Evolutionary conservation across 1,284 basidiomycete genomes (phyloP).

Genomic region (Sanguinoderma infundibulare): DNA sequence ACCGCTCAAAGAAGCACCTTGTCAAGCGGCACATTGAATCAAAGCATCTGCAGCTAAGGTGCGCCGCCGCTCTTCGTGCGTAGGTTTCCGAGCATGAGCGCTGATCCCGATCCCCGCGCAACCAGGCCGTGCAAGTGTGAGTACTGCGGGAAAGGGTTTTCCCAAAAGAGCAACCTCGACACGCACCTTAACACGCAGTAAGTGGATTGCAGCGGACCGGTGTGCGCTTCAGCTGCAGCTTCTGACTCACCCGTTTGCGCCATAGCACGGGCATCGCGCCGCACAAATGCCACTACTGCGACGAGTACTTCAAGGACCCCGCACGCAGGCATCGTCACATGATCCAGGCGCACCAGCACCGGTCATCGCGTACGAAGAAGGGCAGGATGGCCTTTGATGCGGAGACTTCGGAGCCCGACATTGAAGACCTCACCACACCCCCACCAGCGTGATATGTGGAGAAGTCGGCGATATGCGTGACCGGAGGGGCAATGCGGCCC

Average conservation of each 20-base stretch:
- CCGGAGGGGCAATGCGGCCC: neutral
- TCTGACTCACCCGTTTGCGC: neutral
- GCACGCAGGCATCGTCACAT: conserved; percentile 65
- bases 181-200: conserved; percentile 68
- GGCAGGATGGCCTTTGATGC: conserved; percentile 11
- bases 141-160: conserved; percentile 60
- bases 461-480: neutral
- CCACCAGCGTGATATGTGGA: neutral
- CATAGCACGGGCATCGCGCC: conserved; percentile 59
- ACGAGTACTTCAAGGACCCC: conserved; percentile 61
- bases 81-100: neutral
- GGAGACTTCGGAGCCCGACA: conserved; percentile 12
- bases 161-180: conserved; percentile 62
- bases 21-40: conserved; percentile 72
- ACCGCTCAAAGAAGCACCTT: conserved; percentile 63
- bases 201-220: conserved; percentile 29
- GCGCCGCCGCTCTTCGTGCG: conserved; percentile 25
- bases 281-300: conserved; percentile 60
- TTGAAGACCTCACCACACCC: conserved; percentile 2
- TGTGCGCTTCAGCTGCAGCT: conserved; percentile 6
- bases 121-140: conserved; percentile 57
- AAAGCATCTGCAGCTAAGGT: conserved; percentile 66
- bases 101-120: conserved; percentile 19
- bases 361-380: conserved; percentile 43
- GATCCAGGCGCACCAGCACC: conserved; percentile 54